Evolutionary conservation across 768 basidiomycete genomes (phyloP).

Genomic region (Hygrocybe punicea): DNA sequence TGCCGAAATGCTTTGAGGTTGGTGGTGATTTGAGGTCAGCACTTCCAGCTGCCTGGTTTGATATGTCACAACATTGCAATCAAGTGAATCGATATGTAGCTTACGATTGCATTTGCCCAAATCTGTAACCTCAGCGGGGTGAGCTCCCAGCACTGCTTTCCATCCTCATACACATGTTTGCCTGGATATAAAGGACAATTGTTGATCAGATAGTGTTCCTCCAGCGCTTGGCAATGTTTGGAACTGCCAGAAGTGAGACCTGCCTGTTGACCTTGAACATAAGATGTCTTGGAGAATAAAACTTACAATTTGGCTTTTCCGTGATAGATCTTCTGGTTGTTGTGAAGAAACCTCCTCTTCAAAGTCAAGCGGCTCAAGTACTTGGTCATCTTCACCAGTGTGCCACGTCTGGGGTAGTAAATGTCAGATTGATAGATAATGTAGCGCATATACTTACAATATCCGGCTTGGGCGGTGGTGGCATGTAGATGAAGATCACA

Average conservation of each 20-base stretch:
- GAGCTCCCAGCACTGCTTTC: not conserved
- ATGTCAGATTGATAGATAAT: not conserved
- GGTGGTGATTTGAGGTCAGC: not conserved
- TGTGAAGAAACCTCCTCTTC: not conserved
- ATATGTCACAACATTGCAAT: not conserved
- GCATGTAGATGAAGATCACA: too few species aligned
- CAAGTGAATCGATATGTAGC: not conserved
- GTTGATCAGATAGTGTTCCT: not conserved
- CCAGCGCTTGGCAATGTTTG: not conserved
- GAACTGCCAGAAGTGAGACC: too few species aligned
- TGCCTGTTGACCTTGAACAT: too few species aligned
- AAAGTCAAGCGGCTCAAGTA: not conserved
- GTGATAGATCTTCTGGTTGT: not conserved
- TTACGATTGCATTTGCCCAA: not conserved
- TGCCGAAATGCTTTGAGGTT: not conserved
- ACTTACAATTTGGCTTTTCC: not conserved
- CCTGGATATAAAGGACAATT: not conserved
- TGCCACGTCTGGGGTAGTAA: not conserved
- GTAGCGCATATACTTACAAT: too few species aligned
- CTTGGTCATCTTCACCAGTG: not conserved
- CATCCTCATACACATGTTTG: not conserved
- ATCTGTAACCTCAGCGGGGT: not conserved
- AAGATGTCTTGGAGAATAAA: not conserved
- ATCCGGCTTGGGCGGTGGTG: too few species aligned
- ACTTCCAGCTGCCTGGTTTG: not conserved